Evolutionary conservation across 1,139 yeast genomes (phyloP).

Genomic region (Yamadazyma friedrichii): DNA sequence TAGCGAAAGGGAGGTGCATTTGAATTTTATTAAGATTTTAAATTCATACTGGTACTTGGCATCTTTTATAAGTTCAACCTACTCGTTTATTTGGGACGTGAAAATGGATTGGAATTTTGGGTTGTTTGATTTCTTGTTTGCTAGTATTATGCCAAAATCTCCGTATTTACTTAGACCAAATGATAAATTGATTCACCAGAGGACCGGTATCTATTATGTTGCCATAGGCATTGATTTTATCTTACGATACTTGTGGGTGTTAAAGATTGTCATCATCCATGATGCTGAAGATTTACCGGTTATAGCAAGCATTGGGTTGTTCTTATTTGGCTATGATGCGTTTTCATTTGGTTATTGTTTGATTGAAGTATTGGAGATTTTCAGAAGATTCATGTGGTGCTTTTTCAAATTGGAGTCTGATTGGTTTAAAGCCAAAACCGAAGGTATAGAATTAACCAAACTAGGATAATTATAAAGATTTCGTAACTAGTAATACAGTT

Average conservation of each 20-base stretch:
- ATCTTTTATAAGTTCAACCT: conserved; percentile 64
- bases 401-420: conserved; percentile 82
- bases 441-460: conserved; percentile 19
- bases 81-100: conserved; percentile 86
- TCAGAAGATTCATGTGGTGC: conserved; percentile 89
- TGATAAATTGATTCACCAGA: conserved; percentile 20
- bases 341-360: conserved; percentile 60
- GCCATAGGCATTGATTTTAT: conserved; percentile 61
- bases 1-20: conserved; percentile 12
- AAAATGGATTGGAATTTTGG: conserved; percentile 84
- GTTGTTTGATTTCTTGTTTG: conserved; percentile 38
- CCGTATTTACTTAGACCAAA: conserved; percentile 20
- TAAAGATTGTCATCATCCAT: conserved; percentile 42
- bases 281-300: conserved; percentile 21
- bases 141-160: conserved; percentile 4
- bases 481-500: too few relatives aligned
- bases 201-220: conserved; percentile 37
- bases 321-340: conserved; percentile 44
- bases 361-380: conserved; percentile 69
- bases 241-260: conserved; percentile 74
- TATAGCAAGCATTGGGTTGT: conserved; percentile 23
- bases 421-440: conserved; percentile 35
- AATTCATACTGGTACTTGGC: conserved; percentile 50
- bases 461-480: conserved; percentile 7
- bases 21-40: conserved; percentile 11